phyloP scores from a whole-genome alignment of 1,284 basidiomycete species.

The Chalciporus sp. region DNA sequence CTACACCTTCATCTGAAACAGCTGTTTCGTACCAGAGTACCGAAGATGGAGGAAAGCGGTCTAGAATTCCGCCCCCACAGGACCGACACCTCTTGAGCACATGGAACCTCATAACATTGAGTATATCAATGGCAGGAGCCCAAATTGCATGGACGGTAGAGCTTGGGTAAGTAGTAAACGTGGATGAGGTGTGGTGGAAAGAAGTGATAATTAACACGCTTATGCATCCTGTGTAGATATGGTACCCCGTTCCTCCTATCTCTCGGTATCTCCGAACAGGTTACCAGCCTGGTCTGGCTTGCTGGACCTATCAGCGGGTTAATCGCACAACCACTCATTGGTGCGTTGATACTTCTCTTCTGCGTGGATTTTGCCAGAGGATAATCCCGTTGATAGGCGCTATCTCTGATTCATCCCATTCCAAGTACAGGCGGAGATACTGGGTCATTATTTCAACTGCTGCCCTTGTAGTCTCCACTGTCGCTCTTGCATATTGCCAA shows the following conservation, averaged over 20 bases:
- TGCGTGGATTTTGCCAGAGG: constrained; percentile 20
- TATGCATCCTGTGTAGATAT: constrained; percentile 57
- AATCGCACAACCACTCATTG: constrained; percentile 94
- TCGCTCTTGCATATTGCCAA: constrained; percentile 85
- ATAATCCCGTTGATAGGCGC: constrained; percentile 60
- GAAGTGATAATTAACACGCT: constrained; percentile 12
- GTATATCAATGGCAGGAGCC: constrained; percentile 86
- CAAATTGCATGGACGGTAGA: constrained; percentile 94
- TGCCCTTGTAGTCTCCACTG: constrained; percentile 69
- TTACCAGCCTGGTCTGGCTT: constrained; percentile 95
- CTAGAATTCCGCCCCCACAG: constrained; percentile 21
- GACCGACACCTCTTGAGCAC: constrained; percentile 52
- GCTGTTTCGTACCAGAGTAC: constrained; percentile 27
- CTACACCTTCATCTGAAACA: constrained; percentile 17
- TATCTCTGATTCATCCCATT: constrained; percentile 90
- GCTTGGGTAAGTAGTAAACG: constrained; percentile 62
- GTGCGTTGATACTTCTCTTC: constrained; percentile 41
- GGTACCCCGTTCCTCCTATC: constrained; percentile 92
- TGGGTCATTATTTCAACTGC: constrained; percentile 87
- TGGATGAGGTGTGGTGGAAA: constrained; percentile 19
- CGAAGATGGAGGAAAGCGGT: constrained; percentile 25
- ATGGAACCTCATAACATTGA: constrained; percentile 75
- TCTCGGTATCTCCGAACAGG: constrained; percentile 87
- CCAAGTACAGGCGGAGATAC: constrained; percentile 85
- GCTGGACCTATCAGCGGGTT: constrained; percentile 95